A percentile compares a stretch with the other conserved stretches of the same genome.
These are phyloP conservation scores for Wickerhamomyces subpelliculosus DNA, from an alignment of 805 yeast genomes.

Conservation along the genomic window DNA sequence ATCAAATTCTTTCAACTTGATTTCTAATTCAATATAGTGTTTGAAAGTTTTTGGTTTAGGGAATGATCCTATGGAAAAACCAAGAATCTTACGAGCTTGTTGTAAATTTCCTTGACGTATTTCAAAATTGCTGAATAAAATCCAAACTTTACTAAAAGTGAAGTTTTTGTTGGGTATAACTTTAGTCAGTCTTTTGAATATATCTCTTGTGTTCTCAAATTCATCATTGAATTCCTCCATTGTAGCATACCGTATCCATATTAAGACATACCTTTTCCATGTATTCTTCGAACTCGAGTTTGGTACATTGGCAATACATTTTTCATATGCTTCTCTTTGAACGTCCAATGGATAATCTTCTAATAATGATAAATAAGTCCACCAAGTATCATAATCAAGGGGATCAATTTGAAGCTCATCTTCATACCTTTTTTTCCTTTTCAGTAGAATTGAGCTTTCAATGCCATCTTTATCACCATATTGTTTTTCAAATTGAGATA, in stretches of 20 bases:
- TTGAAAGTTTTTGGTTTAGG: slow-evolving; percentile 54
- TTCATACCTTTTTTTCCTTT: slow-evolving; percentile 53
- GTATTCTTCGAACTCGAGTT: slow-evolving; percentile 25
- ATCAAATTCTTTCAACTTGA: slow-evolving; percentile 67
- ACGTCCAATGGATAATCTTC: slow-evolving; percentile 30
- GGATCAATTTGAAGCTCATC: slow-evolving; percentile 38
- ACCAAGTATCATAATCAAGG: slow-evolving; percentile 73
- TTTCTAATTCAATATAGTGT: slow-evolving; percentile 64
- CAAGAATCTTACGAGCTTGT: slow-evolving; percentile 61
- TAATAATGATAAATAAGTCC: slow-evolving; percentile 56
- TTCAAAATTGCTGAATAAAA: slow-evolving; percentile 62
- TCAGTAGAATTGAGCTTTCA: slow-evolving; percentile 43
- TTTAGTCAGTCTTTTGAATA: slow-evolving; percentile 44
- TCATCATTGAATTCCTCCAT: slow-evolving; percentile 51
- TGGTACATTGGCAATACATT: slow-evolving; percentile 38
- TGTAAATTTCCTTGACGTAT: slow-evolving; percentile 48
- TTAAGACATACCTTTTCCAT: slow-evolving; percentile 65
- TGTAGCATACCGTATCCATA: slow-evolving; percentile 64
- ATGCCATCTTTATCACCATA: slow-evolving; percentile 50
- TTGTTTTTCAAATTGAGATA: slow-evolving; percentile 57
- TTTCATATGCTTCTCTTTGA: slow-evolving; percentile 32
- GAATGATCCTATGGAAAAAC: slow-evolving; percentile 61
- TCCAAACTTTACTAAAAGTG: slow-evolving; percentile 73
- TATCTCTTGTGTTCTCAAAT: slow-evolving; percentile 36
- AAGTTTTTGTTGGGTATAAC: slow-evolving; percentile 50